Percentiles rank a stretch among this genome's conserved stretches.
Evolutionary conservation across 2,329 filamentous ascomycete genomes (phyloP).

Genomic region (Colletotrichum caudatum): DNA sequence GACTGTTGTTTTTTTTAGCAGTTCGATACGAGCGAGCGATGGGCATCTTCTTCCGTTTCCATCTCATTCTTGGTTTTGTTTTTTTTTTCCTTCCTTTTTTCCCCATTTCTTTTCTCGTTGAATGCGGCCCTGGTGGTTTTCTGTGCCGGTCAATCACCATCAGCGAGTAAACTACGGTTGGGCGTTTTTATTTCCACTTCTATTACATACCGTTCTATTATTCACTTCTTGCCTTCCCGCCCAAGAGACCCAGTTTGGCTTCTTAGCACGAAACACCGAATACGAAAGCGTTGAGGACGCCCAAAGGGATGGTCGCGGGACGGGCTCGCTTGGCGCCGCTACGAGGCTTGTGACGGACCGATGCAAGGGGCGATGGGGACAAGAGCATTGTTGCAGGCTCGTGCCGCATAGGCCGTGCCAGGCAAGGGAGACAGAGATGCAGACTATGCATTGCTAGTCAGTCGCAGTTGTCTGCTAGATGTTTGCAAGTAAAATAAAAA

Average conservation of each 20-base stretch:
- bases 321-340: slow-evolving; percentile 19
- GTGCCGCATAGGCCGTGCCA: not conserved
- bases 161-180: not conserved
- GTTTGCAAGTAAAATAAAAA: not conserved
- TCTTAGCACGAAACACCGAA: not conserved
- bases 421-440: slow-evolving; percentile 11
- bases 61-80: not conserved
- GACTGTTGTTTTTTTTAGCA: not conserved
- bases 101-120: not conserved
- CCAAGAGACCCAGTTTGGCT: not conserved
- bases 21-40: slow-evolving; percentile 10
- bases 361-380: slow-evolving; percentile 11
- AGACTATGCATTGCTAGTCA: not conserved
- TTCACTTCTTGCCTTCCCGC: not conserved
- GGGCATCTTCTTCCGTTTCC: not conserved
- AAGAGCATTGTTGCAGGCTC: slow-evolving; percentile 16
- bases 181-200: not conserved
- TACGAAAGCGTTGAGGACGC: slow-evolving; percentile 11
- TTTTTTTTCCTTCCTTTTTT: not conserved
- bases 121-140: not conserved
- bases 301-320: slow-evolving; percentile 15
- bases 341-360: slow-evolving; percentile 25
- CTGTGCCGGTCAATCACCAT: slow-evolving; percentile 1
- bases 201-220: slow-evolving; percentile 1
- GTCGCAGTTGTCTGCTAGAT: not conserved